phyloP scores from a whole-genome alignment of 2,329 filamentous ascomycete species.

The Rhinocladiella similis region DNA sequence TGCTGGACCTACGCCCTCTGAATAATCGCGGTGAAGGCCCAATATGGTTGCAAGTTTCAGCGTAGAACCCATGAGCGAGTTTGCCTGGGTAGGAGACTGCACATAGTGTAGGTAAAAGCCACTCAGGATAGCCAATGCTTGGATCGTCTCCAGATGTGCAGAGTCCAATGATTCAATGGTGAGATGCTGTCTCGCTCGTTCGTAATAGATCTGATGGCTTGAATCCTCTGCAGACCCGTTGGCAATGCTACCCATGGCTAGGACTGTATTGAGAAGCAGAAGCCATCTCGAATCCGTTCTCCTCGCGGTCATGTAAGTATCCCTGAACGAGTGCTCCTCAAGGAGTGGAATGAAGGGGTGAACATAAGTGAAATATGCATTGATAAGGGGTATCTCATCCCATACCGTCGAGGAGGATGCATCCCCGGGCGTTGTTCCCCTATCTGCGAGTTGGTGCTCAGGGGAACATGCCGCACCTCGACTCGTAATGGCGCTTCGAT shows the following conservation, averaged over 20 bases:
- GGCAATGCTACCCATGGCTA: slow-evolving; percentile 72
- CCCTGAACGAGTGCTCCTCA: slow-evolving; percentile 69
- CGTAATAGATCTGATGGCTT: slow-evolving; percentile 67
- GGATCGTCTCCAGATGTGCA: slow-evolving; percentile 71
- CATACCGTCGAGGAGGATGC: slow-evolving; percentile 56
- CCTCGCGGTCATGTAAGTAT: slow-evolving; percentile 62
- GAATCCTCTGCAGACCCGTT: slow-evolving; percentile 63
- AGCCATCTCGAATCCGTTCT: slow-evolving; percentile 70
- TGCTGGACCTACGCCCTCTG: slow-evolving; percentile 43
- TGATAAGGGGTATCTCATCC: slow-evolving; percentile 68
- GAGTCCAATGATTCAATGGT: slow-evolving; percentile 68
- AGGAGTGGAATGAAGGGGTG: slow-evolving; percentile 73
- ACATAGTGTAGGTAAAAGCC: slow-evolving; percentile 78
- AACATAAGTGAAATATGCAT: slow-evolving; percentile 74
- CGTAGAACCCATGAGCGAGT: slow-evolving; percentile 69
- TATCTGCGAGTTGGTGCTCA: slow-evolving; percentile 38
- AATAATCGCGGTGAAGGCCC: slow-evolving; percentile 67
- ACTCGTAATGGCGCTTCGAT: slow-evolving; percentile 38
- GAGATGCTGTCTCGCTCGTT: slow-evolving; percentile 65
- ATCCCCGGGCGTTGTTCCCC: slow-evolving; percentile 47
- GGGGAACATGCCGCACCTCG: slow-evolving; percentile 39
- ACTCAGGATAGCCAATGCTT: slow-evolving; percentile 69
- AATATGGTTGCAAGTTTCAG: slow-evolving; percentile 73
- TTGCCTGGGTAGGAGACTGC: slow-evolving; percentile 75
- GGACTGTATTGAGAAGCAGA: slow-evolving; percentile 72